phyloP scores from a whole-genome alignment of 805 yeast species.

The Cyberlindnera sargentensis region DNA sequence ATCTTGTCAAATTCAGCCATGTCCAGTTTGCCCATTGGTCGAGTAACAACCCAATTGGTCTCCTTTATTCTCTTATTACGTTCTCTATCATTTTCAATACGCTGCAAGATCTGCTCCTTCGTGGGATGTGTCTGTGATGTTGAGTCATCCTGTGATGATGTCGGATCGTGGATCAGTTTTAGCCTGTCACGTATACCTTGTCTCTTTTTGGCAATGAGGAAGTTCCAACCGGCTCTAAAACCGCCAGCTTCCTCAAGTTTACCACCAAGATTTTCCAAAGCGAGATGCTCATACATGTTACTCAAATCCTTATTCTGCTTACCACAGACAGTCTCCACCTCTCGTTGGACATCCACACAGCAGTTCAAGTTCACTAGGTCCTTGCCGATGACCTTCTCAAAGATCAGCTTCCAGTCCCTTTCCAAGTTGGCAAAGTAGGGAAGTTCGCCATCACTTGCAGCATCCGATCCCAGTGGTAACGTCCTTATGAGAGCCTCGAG shows the following conservation, averaged over 20 bases:
- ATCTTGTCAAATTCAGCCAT: conserved; percentile 42
- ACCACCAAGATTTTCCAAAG: conserved; percentile 2
- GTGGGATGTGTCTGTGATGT: conserved; percentile 14
- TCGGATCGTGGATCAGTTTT: conserved; percentile 4
- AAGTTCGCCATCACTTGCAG: background rate
- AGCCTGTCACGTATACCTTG: conserved; percentile 11
- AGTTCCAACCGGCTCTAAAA: conserved; percentile 17
- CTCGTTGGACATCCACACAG: conserved; percentile 14
- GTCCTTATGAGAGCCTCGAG: conserved; percentile 51
- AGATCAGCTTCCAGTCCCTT: conserved; percentile 28
- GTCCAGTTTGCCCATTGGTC: conserved; percentile 35
- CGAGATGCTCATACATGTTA: conserved; percentile 1
- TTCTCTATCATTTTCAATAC: conserved; percentile 94
- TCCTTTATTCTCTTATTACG: conserved; percentile 83
- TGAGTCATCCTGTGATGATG: background rate
- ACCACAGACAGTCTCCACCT: conserved; percentile 13
- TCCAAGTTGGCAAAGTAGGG: conserved; percentile 24
- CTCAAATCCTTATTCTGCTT: conserved; percentile 4
- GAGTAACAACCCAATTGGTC: conserved; percentile 61
- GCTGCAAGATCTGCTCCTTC: conserved; percentile 50
- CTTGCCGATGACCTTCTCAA: conserved; percentile 31
- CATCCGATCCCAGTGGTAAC: conserved; percentile 1
- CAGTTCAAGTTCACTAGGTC: conserved; percentile 17
- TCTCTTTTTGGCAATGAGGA: conserved; percentile 15
- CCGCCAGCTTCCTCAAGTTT: conserved; percentile 5